These are phyloP conservation scores for Herpetomonas tarakana DNA, from an alignment of 208 protist species.

Conservation along the genomic window DNA sequence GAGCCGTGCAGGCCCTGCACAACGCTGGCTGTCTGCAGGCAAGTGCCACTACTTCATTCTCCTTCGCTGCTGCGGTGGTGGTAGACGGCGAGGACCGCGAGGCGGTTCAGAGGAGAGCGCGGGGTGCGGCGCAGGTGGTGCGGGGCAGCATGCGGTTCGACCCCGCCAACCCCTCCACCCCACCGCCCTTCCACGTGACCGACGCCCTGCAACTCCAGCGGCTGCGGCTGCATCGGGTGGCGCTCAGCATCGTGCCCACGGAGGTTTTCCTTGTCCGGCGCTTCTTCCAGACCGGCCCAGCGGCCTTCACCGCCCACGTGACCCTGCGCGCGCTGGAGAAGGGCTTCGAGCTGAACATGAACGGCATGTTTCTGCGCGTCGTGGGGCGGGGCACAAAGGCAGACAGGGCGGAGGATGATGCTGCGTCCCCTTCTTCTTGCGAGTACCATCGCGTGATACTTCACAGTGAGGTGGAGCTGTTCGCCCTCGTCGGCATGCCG, in stretches of 20 bases:
- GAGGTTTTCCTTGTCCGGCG: conserved; percentile 24
- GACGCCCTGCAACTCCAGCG: conserved; percentile 9
- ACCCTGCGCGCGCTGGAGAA: conserved; percentile 39
- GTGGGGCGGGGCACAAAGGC: neutral
- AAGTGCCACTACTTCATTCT: conserved; percentile 7
- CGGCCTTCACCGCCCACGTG: conserved; percentile 47
- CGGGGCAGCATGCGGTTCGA: conserved; percentile 32
- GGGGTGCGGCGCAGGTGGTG: neutral
- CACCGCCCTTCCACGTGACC: conserved; percentile 12
- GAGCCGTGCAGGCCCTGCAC: conserved; percentile 41
- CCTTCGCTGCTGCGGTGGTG: too few relatives aligned
- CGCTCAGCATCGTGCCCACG: conserved; percentile 31
- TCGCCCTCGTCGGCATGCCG: conserved; percentile 39
- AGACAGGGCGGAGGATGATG: conserved; percentile 1
- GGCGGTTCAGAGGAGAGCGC: conserved; percentile 4
- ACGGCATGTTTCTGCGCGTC: conserved; percentile 37
- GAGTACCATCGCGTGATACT: conserved; percentile 19
- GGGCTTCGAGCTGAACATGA: conserved; percentile 46
- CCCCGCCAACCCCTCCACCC: conserved; percentile 10
- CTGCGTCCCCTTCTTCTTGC: neutral
- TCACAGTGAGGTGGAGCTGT: conserved; percentile 44
- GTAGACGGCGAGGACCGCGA: conserved; percentile 2
- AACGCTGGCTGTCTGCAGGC: conserved; percentile 37
- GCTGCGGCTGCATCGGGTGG: conserved; percentile 37
- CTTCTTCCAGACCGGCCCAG: conserved; percentile 67